Evolutionary conservation across 1,139 yeast species (phyloP).

Genomic region (Yamadazyma triangularis): DNA sequence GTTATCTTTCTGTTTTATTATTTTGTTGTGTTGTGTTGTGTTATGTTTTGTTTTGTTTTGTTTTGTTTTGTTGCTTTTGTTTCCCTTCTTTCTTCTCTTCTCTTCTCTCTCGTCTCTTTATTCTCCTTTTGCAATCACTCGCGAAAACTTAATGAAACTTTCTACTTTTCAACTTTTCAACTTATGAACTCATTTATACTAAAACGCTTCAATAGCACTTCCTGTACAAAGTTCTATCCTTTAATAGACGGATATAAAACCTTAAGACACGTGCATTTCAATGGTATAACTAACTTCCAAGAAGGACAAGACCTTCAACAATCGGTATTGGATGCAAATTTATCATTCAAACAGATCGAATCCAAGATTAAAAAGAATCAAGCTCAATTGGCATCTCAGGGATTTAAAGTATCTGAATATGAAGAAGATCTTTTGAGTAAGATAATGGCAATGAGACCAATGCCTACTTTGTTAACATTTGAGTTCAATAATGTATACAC

Average conservation of each 20-base stretch:
- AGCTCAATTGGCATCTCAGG: constrained; percentile 32
- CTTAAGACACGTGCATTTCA: constrained; percentile 62
- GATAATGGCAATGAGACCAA: constrained; percentile 51
- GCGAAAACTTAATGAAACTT: too few relatives aligned
- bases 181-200: not conserved
- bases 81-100: too few relatives aligned
- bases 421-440: constrained; percentile 42
- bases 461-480: constrained; percentile 67
- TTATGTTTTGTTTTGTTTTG: not conserved
- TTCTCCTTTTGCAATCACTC: too few relatives aligned
- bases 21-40: not conserved
- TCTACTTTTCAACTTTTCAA: not conserved
- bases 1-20: not conserved
- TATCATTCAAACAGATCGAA: constrained; percentile 58
- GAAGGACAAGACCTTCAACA: constrained; percentile 64
- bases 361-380: constrained; percentile 42
- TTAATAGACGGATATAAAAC: constrained; percentile 31
- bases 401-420: constrained; percentile 38
- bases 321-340: constrained; percentile 52
- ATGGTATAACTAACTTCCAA: constrained; percentile 48
- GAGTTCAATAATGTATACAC: constrained; percentile 84
- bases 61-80: not conserved
- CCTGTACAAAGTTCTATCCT: constrained; percentile 24
- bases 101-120: too few relatives aligned
- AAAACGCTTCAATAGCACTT: not conserved